phyloP scores from a whole-genome alignment of 257 asterid species.

The Pogostemon cablin region DNA sequence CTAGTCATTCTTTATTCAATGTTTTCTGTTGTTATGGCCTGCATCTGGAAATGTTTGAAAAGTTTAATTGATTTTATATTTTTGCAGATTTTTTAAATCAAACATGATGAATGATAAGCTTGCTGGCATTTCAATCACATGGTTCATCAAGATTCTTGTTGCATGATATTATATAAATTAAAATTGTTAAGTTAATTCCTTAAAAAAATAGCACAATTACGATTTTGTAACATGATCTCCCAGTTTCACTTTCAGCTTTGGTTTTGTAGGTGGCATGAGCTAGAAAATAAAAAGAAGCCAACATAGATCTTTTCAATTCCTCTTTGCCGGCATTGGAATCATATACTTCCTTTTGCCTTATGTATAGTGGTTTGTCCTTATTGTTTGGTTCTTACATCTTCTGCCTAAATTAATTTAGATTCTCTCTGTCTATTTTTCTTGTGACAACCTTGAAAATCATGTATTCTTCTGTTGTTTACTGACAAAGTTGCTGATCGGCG shows the following conservation, averaged over 20 bases:
- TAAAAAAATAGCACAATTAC: too few relatives aligned
- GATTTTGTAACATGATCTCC: too few relatives aligned
- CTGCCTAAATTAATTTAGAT: not conserved
- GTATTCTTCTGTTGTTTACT: conserved; percentile 1
- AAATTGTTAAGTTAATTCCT: too few relatives aligned
- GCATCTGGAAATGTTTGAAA: not conserved
- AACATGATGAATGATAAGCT: too few relatives aligned
- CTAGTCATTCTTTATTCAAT: not conserved
- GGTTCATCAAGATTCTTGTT: too few relatives aligned
- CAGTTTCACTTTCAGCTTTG: not conserved
- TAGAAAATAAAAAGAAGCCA: not conserved
- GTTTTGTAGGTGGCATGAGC: conserved; percentile 10
- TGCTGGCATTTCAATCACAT: too few relatives aligned
- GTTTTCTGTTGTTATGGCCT: not conserved
- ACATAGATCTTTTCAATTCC: not conserved
- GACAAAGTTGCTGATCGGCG: not conserved
- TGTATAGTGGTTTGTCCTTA: not conserved
- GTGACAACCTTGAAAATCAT: not conserved
- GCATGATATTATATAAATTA: too few relatives aligned
- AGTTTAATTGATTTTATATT: not conserved
- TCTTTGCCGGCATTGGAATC: not conserved
- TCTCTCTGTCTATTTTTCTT: not conserved
- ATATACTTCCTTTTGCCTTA: not conserved
- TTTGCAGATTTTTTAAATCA: too few relatives aligned
- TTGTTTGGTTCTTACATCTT: not conserved